These are phyloP conservation scores for Solanum sejunctum DNA, from an alignment of 257 asterid genomes.

Conservation along the genomic window DNA sequence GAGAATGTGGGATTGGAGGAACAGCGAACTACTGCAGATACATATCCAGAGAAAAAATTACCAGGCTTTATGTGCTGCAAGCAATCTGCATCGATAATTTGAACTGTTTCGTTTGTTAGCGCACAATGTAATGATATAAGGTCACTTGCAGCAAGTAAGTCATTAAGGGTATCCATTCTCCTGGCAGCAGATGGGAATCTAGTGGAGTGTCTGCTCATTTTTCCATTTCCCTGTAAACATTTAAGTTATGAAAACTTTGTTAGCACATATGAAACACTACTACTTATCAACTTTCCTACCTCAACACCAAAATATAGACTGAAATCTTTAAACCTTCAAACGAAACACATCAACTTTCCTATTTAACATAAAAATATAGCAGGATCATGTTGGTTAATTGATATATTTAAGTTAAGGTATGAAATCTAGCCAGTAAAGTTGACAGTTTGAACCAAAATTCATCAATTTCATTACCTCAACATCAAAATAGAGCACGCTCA, in stretches of 20 bases:
- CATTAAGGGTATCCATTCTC: slow-evolving; percentile 97
- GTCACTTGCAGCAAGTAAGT: slow-evolving; percentile 98
- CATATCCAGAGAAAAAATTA: slow-evolving; percentile 2
- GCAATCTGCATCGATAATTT: slow-evolving; percentile 80
- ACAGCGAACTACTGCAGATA: not conserved
- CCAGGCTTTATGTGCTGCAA: slow-evolving; percentile 95
- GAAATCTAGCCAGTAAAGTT: not conserved
- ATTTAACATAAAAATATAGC: slow-evolving; percentile 66
- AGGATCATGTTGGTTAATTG: slow-evolving; percentile 48
- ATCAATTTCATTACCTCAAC: slow-evolving; percentile 33
- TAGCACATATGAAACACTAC: not conserved
- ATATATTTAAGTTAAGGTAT: not conserved
- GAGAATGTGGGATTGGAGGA: not conserved
- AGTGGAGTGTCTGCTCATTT: slow-evolving; percentile 42
- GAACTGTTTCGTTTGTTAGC: slow-evolving; percentile 74
- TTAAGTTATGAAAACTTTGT: not conserved
- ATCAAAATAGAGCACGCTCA: slow-evolving; percentile 92
- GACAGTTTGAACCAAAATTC: not conserved
- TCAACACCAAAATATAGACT: slow-evolving; percentile 52
- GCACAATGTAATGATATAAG: slow-evolving; percentile 90
- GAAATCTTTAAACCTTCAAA: not conserved
- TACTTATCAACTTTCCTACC: slow-evolving; percentile 19
- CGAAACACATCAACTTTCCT: slow-evolving; percentile 4
- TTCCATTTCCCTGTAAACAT: slow-evolving; percentile 50
- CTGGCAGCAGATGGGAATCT: slow-evolving; percentile 90